These are phyloP conservation scores for Diplogelasinospora grovesii DNA, from an alignment of 495 filamentous ascomycete genomes.

Conservation along the genomic window DNA sequence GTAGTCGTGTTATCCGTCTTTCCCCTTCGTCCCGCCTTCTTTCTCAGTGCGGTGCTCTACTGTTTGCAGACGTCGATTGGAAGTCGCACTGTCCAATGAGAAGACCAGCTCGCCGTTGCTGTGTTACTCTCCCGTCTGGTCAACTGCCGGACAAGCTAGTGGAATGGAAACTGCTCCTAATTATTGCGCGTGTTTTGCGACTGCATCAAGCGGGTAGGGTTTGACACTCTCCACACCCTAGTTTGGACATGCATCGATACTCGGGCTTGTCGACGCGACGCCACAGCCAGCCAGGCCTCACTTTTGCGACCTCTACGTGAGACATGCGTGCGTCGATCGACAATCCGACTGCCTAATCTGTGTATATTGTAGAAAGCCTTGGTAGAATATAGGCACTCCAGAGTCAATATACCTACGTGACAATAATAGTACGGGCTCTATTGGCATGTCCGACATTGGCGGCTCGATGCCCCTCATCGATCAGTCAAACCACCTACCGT, in stretches of 20 bases:
- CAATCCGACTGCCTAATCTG: not conserved
- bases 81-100: not conserved
- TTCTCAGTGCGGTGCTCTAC: too few species aligned
- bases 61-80: not conserved
- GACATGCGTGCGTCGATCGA: conserved; percentile 1
- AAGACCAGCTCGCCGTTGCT: not conserved
- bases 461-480: conserved; percentile 6
- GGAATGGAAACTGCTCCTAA: not conserved
- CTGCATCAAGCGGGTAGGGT: conserved; percentile 6
- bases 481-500: too few species aligned
- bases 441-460: not conserved
- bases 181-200: not conserved
- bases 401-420: too few species aligned
- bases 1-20: not conserved
- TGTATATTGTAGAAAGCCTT: too few species aligned
- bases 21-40: too few species aligned
- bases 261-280: not conserved
- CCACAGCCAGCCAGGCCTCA: not conserved
- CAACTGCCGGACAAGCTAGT: conserved; percentile 14
- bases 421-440: not conserved
- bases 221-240: not conserved
- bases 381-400: too few species aligned
- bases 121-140: conserved; percentile 6
- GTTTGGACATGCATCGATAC: not conserved
- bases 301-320: not conserved